phyloP scores from a whole-genome alignment of 148 eudicot species.

The Camellia granthamiana region DNA sequence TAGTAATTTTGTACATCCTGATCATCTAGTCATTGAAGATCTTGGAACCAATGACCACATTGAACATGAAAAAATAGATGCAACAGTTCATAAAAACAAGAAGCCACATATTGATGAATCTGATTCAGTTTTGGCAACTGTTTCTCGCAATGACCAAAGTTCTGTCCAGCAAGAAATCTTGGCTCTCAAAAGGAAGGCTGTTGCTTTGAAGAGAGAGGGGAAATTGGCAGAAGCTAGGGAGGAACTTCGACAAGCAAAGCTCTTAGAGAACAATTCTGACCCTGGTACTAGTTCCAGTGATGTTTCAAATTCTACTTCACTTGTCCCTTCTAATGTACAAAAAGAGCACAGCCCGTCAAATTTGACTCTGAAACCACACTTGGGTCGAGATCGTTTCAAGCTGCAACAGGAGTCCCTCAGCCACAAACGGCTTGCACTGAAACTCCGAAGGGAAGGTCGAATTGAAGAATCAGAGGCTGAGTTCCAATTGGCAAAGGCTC shows the following conservation, averaged over 20 bases:
- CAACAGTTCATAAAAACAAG: constrained; percentile 16
- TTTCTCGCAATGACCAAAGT: constrained; percentile 30
- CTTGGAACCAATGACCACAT: constrained; percentile 5
- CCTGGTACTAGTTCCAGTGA: constrained; percentile 26
- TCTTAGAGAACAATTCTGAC: constrained; percentile 51
- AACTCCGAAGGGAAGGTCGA: no score
- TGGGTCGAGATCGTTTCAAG: constrained; percentile 70
- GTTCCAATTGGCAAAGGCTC: no score
- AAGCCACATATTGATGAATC: constrained; percentile 15
- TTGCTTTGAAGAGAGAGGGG: constrained; percentile 76
- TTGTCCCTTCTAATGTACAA: constrained; percentile 19
- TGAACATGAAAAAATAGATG: constrained; percentile 29
- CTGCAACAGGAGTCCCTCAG: constrained; percentile 76
- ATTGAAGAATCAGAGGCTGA: no score
- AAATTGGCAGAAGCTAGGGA: constrained; percentile 83
- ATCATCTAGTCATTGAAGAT: constrained; percentile 2
- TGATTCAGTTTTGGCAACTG: constrained; percentile 18
- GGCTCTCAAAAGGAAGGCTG: constrained; percentile 67
- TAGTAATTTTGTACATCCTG: background rate
- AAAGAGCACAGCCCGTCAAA: constrained; percentile 38
- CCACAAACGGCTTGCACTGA: constrained; percentile 47
- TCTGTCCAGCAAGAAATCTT: constrained; percentile 60
- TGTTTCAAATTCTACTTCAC: constrained; percentile 28
- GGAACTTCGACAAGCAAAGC: constrained; percentile 79
- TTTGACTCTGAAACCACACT: constrained; percentile 45